Conservation (phyloP, 2,329 filamentous ascomycete species). For the Aureobasidium lini region DNA sequence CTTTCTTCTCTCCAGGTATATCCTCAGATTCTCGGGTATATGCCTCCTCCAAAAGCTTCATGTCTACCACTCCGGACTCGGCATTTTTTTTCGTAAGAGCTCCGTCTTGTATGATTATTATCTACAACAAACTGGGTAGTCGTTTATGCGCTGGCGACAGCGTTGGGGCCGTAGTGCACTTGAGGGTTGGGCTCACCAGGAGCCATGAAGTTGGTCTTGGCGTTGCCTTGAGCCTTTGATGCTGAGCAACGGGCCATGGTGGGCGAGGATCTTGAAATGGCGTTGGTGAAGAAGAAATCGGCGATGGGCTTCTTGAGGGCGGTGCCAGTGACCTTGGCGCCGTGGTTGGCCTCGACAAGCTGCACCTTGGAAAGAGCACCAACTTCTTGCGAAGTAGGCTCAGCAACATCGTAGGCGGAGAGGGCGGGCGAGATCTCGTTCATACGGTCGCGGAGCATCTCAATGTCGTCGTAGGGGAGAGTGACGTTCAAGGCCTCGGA, state of each 20-base stretch:
- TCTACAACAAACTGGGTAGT: neutral
- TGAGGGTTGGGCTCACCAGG: constrained; percentile 35
- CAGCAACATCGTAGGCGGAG: constrained; percentile 82
- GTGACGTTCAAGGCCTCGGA: constrained; percentile 85
- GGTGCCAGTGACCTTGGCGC: constrained; percentile 60
- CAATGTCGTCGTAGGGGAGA: constrained; percentile 88
- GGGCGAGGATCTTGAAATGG: constrained; percentile 91
- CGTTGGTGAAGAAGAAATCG: constrained; percentile 98
- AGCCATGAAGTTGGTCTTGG: constrained; percentile 45
- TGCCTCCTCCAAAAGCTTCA: neutral
- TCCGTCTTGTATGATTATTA: neutral
- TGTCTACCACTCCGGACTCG: constrained; percentile 7
- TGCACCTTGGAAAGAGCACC: constrained; percentile 80
- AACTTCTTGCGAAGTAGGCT: constrained; percentile 60
- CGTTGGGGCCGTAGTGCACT: constrained; percentile 11
- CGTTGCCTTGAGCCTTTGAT: constrained; percentile 62
- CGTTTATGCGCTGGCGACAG: constrained; percentile 8
- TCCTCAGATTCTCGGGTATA: constrained; percentile 5
- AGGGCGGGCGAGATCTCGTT: constrained; percentile 87
- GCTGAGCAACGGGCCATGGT: constrained; percentile 98
- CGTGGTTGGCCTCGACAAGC: constrained; percentile 94
- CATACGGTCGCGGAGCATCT: constrained; percentile 85
- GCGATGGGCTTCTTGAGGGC: constrained; percentile 80
- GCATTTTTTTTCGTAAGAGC: constrained; percentile 4
- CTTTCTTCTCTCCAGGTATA: neutral